Percentiles rank a stretch among this genome's conserved stretches.
Conservation (phyloP, 805 yeast species). For the Cyberlindnera maritima region DNA sequence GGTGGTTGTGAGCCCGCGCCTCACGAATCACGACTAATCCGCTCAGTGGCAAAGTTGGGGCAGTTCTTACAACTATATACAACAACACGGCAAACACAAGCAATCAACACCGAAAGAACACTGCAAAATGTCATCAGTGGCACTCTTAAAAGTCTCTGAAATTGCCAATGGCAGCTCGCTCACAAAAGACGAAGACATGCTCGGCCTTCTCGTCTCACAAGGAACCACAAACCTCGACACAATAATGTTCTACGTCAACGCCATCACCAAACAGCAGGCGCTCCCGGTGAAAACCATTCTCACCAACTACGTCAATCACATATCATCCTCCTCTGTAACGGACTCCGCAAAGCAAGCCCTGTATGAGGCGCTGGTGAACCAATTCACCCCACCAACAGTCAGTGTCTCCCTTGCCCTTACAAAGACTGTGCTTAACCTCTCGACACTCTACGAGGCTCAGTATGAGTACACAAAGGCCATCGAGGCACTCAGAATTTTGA, state of each 20-base stretch:
- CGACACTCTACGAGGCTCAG: constrained; percentile 14
- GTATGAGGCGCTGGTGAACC: constrained; percentile 12
- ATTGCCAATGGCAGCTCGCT: constrained; percentile 14
- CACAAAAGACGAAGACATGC: constrained; percentile 17
- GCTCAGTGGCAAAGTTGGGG: too few species aligned
- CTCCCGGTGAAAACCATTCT: constrained; percentile 21
- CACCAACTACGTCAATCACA: constrained; percentile 7
- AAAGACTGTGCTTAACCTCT: constrained; percentile 12
- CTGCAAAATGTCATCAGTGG: constrained; percentile 18
- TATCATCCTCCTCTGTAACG: neutral
- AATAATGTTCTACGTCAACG: constrained; percentile 11
- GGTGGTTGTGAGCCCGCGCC: neutral
- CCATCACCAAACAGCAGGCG: constrained; percentile 21
- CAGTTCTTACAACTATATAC: too few species aligned
- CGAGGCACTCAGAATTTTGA: constrained; percentile 13
- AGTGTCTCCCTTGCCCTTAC: constrained; percentile 13
- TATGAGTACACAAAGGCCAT: constrained; percentile 5
- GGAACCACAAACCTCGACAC: constrained; percentile 6
- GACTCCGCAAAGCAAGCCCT: neutral
- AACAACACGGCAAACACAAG: neutral
- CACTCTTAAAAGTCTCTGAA: constrained; percentile 12
- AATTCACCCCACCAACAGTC: constrained; percentile 24
- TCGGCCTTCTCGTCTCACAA: constrained; percentile 6
- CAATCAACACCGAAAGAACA: neutral
- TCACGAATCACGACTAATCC: too few species aligned